These are phyloP conservation scores for Rhizopus microsporus DNA, from an alignment of 371 early-diverging fungal genomes.

Conservation along the genomic window DNA sequence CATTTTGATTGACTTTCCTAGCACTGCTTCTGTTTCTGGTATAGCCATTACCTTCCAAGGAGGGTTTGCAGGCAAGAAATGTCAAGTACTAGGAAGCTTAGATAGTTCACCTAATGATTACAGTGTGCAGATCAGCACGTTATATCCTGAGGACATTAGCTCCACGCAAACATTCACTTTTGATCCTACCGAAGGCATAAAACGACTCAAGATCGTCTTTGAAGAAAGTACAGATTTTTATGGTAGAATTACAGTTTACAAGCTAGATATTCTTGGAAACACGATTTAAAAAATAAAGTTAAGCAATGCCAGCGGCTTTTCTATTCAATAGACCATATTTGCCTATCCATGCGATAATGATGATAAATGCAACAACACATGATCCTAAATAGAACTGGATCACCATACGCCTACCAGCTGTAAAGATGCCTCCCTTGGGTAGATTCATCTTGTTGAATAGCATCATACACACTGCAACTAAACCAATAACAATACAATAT, in stretches of 20 bases:
- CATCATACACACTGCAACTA: constrained; percentile 24
- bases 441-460: constrained; percentile 26
- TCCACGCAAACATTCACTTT: constrained; percentile 36
- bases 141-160: constrained; percentile 78
- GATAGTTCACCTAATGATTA: constrained; percentile 45
- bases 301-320: constrained; percentile 37
- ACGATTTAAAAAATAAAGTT: constrained; percentile 5
- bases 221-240: constrained; percentile 85
- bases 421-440: constrained; percentile 37
- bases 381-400: constrained; percentile 49
- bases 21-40: constrained; percentile 43
- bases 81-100: constrained; percentile 46
- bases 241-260: constrained; percentile 85
- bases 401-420: constrained; percentile 50
- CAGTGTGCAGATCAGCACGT: constrained; percentile 34
- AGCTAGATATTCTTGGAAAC: constrained; percentile 67
- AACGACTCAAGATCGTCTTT: constrained; percentile 70
- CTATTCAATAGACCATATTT: constrained; percentile 48
- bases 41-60: constrained; percentile 86
- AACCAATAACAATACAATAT: constrained; percentile 37
- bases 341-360: constrained; percentile 49
- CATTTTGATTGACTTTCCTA: constrained; percentile 73
- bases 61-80: constrained; percentile 85
- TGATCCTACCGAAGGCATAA: constrained; percentile 15
- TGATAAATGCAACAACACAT: constrained; percentile 40